Percentiles rank a stretch among this genome's conserved stretches.
phyloP scores from a whole-genome alignment of 2,329 filamentous ascomycete species.

The Pseudogymnoascus sp. region DNA sequence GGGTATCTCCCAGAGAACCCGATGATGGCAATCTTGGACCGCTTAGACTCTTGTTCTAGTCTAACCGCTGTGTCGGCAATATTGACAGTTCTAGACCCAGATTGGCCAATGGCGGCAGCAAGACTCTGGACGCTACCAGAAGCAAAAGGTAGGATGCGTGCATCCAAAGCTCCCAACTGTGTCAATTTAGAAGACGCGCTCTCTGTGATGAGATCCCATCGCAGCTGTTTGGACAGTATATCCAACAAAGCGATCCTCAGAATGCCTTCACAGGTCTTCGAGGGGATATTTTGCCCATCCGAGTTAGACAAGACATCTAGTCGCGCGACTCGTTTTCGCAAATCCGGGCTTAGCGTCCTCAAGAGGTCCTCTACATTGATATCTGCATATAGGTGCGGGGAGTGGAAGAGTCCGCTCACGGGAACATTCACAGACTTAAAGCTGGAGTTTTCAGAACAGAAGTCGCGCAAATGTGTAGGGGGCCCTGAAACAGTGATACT shows the following conservation, averaged over 20 bases:
- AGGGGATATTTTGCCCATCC: too few relatives aligned
- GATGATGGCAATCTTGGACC: conserved; percentile 47
- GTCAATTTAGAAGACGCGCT: conserved; percentile 35
- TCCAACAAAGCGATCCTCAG: too few relatives aligned
- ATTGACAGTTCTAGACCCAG: conserved; percentile 36
- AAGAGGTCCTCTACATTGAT: too few relatives aligned
- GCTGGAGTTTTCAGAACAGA: too few relatives aligned
- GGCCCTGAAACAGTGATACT: conserved; percentile 20
- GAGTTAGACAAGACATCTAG: too few relatives aligned
- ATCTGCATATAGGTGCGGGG: conserved; percentile 23
- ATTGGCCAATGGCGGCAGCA: too few relatives aligned
- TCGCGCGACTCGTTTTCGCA: too few relatives aligned
- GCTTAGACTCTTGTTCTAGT: conserved; percentile 16
- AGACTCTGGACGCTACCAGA: too few relatives aligned
- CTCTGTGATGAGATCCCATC: conserved; percentile 35
- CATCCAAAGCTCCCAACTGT: conserved; percentile 21
- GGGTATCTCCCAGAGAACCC: conserved; percentile 31
- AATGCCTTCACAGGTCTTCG: too few relatives aligned
- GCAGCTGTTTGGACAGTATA: conserved; percentile 19
- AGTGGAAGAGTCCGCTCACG: conserved; percentile 26
- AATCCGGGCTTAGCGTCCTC: too few relatives aligned
- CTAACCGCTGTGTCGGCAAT: conserved; percentile 29
- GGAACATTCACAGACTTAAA: conserved; percentile 17
- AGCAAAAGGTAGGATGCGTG: too few relatives aligned
- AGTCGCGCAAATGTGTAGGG: conserved; percentile 9